These are phyloP conservation scores for Entrophospora sp. DNA, from an alignment of 192 early-diverging fungal genomes.

Conservation along the genomic window DNA sequence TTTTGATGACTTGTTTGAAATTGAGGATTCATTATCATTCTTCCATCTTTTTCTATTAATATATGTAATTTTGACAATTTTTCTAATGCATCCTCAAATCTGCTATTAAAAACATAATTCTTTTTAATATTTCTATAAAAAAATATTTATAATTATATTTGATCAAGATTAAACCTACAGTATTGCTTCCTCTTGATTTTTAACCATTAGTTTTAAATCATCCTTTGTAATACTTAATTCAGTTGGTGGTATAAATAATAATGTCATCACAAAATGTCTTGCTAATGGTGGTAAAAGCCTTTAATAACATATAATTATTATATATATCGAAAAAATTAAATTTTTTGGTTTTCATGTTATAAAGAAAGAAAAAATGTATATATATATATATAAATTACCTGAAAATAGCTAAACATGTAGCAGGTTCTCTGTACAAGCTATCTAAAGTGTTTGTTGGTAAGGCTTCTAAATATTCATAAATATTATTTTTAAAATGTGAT, in stretches of 20 bases:
- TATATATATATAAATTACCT: slow-evolving; percentile 30
- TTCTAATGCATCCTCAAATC: slow-evolving; percentile 52
- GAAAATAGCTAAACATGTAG: slow-evolving; percentile 88
- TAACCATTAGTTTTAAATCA: slow-evolving; percentile 63
- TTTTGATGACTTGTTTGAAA: slow-evolving; percentile 62
- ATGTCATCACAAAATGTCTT: slow-evolving; percentile 83
- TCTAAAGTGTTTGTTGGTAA: slow-evolving; percentile 69
- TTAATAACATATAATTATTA: background rate
- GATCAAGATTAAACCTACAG: slow-evolving; percentile 10
- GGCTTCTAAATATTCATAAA: slow-evolving; percentile 71
- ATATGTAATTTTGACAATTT: slow-evolving; percentile 68
- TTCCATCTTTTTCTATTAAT: slow-evolving; percentile 37
- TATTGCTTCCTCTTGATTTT: slow-evolving; percentile 19
- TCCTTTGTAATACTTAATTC: slow-evolving; percentile 49
- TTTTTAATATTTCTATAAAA: too few species aligned
- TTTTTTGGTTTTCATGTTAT: background rate
- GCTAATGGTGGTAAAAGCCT: slow-evolving; percentile 74
- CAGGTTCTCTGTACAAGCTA: slow-evolving; percentile 77
- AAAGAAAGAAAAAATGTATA: background rate
- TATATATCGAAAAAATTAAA: background rate
- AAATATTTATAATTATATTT: background rate
- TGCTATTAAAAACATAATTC: slow-evolving; percentile 26
- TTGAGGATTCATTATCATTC: slow-evolving; percentile 52
- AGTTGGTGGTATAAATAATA: slow-evolving; percentile 63
- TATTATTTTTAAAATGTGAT: slow-evolving; percentile 59